Evolutionary conservation across 305 asterid genomes (phyloP), one percentile per base, ranked within the genome.

Genomic region (Fraxinus dipetala): DNA sequence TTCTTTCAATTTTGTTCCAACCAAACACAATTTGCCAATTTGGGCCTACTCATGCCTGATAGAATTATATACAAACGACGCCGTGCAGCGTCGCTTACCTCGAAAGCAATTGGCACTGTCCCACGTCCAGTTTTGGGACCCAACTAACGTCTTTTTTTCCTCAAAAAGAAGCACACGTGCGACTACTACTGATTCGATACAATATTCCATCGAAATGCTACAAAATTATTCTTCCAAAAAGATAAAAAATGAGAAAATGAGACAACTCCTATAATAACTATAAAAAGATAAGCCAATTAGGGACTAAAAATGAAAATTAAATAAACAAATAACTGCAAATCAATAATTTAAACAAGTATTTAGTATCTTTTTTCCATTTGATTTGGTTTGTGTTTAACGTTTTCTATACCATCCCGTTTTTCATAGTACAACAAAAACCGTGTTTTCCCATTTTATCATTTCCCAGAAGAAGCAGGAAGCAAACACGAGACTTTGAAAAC

Each of bases 401-500:
- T 34, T 26, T 69, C 18, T 79, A n/a, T 51, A 16, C 13, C 24
- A 30, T 30, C 75, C 22, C 40, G 11, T 67, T 30, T 67, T 11
- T 3, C 74, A 1, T 34, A 26, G 56, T 5, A 76, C 72, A 32
- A 69, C 67, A 77, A 79, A 81, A 81, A 77, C n/a, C 75, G 82
- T 81, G 84, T 20, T n/a, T 70, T 43, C 77, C 65, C 72, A 28
- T 34, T 79, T 43, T n/a, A 13, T 11, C 72, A 81, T 87, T 84
- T 84, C 63, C 78, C 89, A 80, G 32, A 79, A 85, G 84, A 82
- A 79, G 86, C 80, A 84, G 84, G 81, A 81, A 77, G 54, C 87
- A 85, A 89, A 89, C 91, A 85, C 92, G 89, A 91, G 88, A 87
- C 85, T 75, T 83, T 61, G 89, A 69, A 87, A 85, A 85, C 86